Base-by-base conservation (phyloP, 202 grass and related monocot species). In the Panicum virgatum region DNA sequence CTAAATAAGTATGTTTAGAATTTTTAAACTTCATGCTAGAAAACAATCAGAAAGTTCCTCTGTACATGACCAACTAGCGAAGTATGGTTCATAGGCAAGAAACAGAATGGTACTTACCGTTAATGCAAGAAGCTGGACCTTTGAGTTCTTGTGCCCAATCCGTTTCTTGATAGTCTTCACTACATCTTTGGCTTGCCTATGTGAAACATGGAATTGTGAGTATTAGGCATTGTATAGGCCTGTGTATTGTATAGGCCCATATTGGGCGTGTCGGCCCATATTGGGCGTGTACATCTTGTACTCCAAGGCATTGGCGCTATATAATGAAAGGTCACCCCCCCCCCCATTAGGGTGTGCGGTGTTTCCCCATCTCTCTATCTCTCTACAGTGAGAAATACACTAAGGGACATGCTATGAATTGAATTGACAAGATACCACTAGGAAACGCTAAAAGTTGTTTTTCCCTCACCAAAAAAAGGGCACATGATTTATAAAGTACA, bases 171-270 rank as follows among this genome's bases (percentile, higher is more conserved):
- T 61, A 58, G 80, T 80, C 78, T 93, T 99, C 29, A 99, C 85
- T 32, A 88, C 90, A 90, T 94, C 96, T 85, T 96, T 99, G 75
- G 89, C 81, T 94, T 99, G 96, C 79, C 96, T 99, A 86, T 32
- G 73, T 81, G 61, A 70, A 73, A 73, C 26, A 73, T 73, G n/a
- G 46, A 70, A 69, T 26, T 57, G 45, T 80, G 45, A 83, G n/a
- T n/a, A n/a, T n/a, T n/a, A n/a, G n/a, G n/a, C n/a, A n/a, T n/a
- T n/a, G n/a, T n/a, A n/a, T n/a, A n/a, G n/a, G n/a, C n/a, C n/a
- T n/a, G n/a, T n/a, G n/a, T n/a, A n/a, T n/a, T n/a, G n/a, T n/a
- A n/a, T n/a, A n/a, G n/a, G n/a, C n/a, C n/a, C n/a, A n/a, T n/a
- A n/a, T n/a, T n/a, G n/a, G n/a, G n/a, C n/a, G n/a, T n/a, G n/a